Base-by-base conservation (phyloP, 768 basidiomycete genomes). In the Melanogaster broomeanus region DNA sequence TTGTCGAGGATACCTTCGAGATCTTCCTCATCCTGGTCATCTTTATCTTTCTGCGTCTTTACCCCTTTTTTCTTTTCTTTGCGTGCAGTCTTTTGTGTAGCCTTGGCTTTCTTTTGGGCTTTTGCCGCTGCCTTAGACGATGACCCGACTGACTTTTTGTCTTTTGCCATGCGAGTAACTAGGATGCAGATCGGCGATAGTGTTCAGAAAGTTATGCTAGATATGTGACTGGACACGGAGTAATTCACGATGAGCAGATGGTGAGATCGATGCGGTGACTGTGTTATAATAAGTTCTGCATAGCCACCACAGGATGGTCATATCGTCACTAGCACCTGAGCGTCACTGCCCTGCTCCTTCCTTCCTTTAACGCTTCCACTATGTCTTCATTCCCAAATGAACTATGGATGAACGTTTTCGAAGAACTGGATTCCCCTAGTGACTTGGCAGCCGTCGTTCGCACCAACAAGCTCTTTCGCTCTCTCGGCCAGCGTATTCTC, bases 1-100 rank as follows among this genome's bases (percentile, higher is more conserved):
- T 83, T 81, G 61, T 90, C 92, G 28, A 95, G 77, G 52, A 95
- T 92, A 3, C 77, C 80, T 61, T 96, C 90, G 6, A 96, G 76
- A 75, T 95, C 89, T 56, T 90, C 80, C 51, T 84, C 83, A 46
- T 87, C 85, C 25, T 82, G 80, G 35, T 83, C 83, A 6, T 75
- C 77, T 30, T 84, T 81, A 70, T 77, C 53, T 51, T 64, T 66
- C 69, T 49, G 52, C 0, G 55, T 56, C 31, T 82, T 78, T 1
- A 60, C 49, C 33, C 74, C 75, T 58, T 88, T 88, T 58, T 83
- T 85, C 62, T 75, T 78, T 58, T 84, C 83, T 56, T 88, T 90
- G 8, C 78, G 75, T 44, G 88, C 87, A 6, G 77, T 75, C 55
- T 93, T 93, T 65, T 88, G 76, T 0, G 74, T 76, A 0, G 79